Percentiles rank a stretch among this genome's conserved stretches.
phyloP scores from a whole-genome alignment of 106 monocot genomes.

The Dendrobium officinale region DNA sequence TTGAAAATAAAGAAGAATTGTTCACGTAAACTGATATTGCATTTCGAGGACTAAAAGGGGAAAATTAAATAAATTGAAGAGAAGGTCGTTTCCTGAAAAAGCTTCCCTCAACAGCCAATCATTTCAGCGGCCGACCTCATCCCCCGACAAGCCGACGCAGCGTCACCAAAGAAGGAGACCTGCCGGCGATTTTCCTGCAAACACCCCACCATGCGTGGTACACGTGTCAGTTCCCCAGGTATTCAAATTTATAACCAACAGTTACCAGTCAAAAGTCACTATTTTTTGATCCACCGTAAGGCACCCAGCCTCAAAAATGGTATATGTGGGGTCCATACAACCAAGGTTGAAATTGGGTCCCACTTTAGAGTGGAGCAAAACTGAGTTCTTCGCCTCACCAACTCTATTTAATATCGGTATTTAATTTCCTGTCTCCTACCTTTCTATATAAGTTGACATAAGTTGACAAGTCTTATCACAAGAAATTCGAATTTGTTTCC shows the following conservation, averaged over 20 bases:
- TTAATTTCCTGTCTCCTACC: background rate
- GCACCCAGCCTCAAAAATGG: background rate
- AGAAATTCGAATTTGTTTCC: background rate
- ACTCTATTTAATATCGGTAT: background rate
- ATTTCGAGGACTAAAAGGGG: no score
- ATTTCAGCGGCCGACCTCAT: conserved; percentile 28
- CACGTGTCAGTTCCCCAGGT: conserved; percentile 21
- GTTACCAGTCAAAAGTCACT: background rate
- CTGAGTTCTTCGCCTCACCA: background rate
- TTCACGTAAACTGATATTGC: no score
- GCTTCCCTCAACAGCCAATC: conserved; percentile 13
- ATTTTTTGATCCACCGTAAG: background rate
- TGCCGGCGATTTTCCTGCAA: conserved; percentile 44
- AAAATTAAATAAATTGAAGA: background rate
- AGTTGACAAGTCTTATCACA: background rate
- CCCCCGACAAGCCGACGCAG: conserved; percentile 37
- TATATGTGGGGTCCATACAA: background rate
- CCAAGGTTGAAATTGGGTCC: background rate
- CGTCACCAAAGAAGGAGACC: conserved; percentile 38
- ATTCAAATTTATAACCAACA: background rate
- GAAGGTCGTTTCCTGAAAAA: background rate
- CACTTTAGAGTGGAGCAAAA: no score
- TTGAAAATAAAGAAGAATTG: no score
- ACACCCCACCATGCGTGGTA: conserved; percentile 2
- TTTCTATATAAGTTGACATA: background rate